phyloP scores from a whole-genome alignment of 768 basidiomycete species.

The Grammothele lineata region DNA sequence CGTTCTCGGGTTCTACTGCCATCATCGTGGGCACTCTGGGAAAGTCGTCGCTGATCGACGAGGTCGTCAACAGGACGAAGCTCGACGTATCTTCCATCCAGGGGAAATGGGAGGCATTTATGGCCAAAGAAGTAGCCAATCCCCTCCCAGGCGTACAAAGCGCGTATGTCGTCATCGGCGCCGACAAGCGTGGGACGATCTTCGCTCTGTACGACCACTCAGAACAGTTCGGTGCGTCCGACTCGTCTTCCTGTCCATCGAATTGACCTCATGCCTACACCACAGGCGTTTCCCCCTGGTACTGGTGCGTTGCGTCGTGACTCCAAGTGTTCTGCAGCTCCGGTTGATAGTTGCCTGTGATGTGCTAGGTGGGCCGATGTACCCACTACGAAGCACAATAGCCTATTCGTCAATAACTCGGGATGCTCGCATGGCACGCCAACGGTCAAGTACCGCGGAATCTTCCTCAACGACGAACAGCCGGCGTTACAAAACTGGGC shows the following conservation, averaged over 20 bases:
- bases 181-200: slow-evolving; percentile 67
- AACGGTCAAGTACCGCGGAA: slow-evolving; percentile 65
- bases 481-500: slow-evolving; percentile 73
- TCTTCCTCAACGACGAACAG: slow-evolving; percentile 76
- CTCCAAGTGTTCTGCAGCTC: too few species aligned
- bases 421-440: slow-evolving; percentile 53
- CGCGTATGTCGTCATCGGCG: slow-evolving; percentile 65
- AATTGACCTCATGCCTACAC: too few species aligned
- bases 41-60: slow-evolving; percentile 48
- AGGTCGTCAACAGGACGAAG: slow-evolving; percentile 46
- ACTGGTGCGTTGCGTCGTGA: slow-evolving; percentile 55
- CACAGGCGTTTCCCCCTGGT: too few species aligned
- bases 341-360: too few species aligned
- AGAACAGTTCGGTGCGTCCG: slow-evolving; percentile 57
- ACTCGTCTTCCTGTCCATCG: too few species aligned
- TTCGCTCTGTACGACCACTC: slow-evolving; percentile 64
- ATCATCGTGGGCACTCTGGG: slow-evolving; percentile 67
- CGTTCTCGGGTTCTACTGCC: slow-evolving; percentile 25
- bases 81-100: slow-evolving; percentile 53
- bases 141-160: slow-evolving; percentile 53
- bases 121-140: slow-evolving; percentile 47
- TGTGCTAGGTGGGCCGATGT: slow-evolving; percentile 73
- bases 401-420: slow-evolving; percentile 41
- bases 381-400: slow-evolving; percentile 46
- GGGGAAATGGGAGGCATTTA: slow-evolving; percentile 66